These are phyloP conservation scores for Alternaria metachromatica DNA, from an alignment of 2,329 filamentous ascomycete species.

Conservation along the genomic window DNA sequence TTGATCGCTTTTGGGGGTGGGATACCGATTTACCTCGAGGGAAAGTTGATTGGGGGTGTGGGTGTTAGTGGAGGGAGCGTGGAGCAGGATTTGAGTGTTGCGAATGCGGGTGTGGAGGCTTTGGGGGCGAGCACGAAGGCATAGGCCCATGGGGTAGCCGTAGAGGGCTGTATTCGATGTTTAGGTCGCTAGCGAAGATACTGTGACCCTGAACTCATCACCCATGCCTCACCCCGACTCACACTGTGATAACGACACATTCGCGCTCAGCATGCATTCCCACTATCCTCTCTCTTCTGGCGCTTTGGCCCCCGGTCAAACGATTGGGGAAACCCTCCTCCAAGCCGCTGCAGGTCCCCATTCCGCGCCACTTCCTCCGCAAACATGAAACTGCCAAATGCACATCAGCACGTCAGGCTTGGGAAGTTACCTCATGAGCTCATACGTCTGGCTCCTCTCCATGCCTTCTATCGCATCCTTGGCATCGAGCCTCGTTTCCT, in stretches of 20 bases:
- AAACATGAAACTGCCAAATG: not conserved
- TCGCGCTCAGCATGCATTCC: not conserved
- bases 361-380: not conserved
- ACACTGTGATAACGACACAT: not conserved
- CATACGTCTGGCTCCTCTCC: slow-evolving; percentile 37
- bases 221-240: not conserved
- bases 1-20: slow-evolving; percentile 39
- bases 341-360: not conserved
- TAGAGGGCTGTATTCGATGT: not conserved
- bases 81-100: slow-evolving; percentile 34
- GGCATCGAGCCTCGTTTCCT: slow-evolving; percentile 31
- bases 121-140: slow-evolving; percentile 22
- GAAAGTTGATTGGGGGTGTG: slow-evolving; percentile 35
- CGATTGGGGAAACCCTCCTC: not conserved
- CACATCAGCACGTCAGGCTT: not conserved
- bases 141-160: not conserved
- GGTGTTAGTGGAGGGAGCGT: slow-evolving; percentile 40
- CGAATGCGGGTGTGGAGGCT: slow-evolving; percentile 21
- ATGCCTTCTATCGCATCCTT: slow-evolving; percentile 35
- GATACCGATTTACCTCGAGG: slow-evolving; percentile 34
- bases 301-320: not conserved
- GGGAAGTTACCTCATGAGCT: not conserved
- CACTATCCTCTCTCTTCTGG: not conserved
- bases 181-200: not conserved
- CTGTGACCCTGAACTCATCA: not conserved